A percentile compares a stretch with the other conserved stretches of the same genome.
phyloP scores from a whole-genome alignment of 805 yeast species.

The Schwanniomyces polymorphus region DNA sequence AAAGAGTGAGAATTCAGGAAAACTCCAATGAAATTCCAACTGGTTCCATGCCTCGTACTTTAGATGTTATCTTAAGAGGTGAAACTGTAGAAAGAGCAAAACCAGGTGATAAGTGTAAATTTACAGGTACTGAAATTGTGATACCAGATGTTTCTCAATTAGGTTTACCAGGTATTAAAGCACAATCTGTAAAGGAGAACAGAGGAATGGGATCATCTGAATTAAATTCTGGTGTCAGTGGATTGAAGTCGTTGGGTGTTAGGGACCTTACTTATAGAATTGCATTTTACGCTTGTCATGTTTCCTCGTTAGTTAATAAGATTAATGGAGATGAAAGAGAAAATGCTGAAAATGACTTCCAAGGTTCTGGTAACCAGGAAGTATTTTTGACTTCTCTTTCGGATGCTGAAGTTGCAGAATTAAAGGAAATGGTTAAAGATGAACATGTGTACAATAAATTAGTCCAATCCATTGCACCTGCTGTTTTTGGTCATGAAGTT shows the following conservation, averaged over 20 bases:
- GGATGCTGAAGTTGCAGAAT: conserved; percentile 78
- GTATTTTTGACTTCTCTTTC: conserved; percentile 74
- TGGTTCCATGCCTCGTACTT: conserved; percentile 97
- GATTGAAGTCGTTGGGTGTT: conserved; percentile 86
- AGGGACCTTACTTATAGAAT: conserved; percentile 90
- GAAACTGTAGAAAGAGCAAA: conserved; percentile 94
- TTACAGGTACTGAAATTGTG: conserved; percentile 93
- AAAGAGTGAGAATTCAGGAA: conserved; percentile 90
- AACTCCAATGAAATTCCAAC: conserved; percentile 96
- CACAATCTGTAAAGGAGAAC: conserved; percentile 72
- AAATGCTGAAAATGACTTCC: conserved; percentile 23
- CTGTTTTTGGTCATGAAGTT: conserved; percentile 93
- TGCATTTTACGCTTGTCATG: conserved; percentile 91
- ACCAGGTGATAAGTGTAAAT: conserved; percentile 94
- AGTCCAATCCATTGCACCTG: conserved; percentile 90
- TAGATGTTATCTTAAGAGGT: conserved; percentile 90
- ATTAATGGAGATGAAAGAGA: conserved; percentile 20
- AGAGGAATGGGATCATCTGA: conserved; percentile 66
- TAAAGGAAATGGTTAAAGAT: conserved; percentile 88
- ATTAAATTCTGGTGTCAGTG: conserved; percentile 81
- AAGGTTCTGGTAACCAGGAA: conserved; percentile 74
- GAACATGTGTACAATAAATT: conserved; percentile 80
- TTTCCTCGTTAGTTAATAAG: conserved; percentile 56
- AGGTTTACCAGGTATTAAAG: conserved; percentile 93
- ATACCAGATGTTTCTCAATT: conserved; percentile 92